Base-by-base conservation (phyloP, 257 asterid species). In the Cordia subcordata region DNA sequence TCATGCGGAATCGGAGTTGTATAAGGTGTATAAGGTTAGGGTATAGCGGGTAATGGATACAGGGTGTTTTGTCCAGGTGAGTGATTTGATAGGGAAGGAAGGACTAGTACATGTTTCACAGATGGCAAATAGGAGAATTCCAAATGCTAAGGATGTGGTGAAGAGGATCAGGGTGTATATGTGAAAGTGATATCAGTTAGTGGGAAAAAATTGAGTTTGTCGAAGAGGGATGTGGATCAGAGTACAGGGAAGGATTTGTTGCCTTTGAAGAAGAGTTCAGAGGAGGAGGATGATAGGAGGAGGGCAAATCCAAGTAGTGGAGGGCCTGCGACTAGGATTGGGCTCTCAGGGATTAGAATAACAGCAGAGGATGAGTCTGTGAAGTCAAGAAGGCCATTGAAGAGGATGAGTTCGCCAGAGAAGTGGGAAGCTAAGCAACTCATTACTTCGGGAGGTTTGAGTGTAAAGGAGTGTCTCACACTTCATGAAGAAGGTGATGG, bases 191-290 rank as follows among this genome's bases (percentile, higher is more conserved):
- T 88, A 45, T 91, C 94, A 0, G 73, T 84, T 38, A 83, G 79
- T 72, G 98, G 96, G 55, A 81, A 70, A 66, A 91, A 91, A 56
- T 57, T 91, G 82, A 85, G 96, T 63, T 73, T 88, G 77, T 73
- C 96, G 8, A 88, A 88, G 94, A 82, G 92, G 79, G 98, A 85
- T 63, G 96, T 91, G 54, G 98, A 92, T 81, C 96, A 88, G 77
- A 82, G 85, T 33, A 84, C 71, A 1, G 98, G 98, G 55, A 81
- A 56, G 63, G 96, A 88, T 72, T 71, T 92, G 72, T 71, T 88
- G 75, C 96, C 96, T 0, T 63, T 88, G 82, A 88, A 73, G 75
- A 92, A 27, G 35, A 27, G 6, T 27, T 27, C 71, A 58, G 5
- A 5, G n/a, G n/a, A 45, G 50, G 50, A 45, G 11, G 90, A 67